These are phyloP conservation scores for Nyssa sinensis DNA, from an alignment of 148 eudicot species.

Conservation along the genomic window DNA sequence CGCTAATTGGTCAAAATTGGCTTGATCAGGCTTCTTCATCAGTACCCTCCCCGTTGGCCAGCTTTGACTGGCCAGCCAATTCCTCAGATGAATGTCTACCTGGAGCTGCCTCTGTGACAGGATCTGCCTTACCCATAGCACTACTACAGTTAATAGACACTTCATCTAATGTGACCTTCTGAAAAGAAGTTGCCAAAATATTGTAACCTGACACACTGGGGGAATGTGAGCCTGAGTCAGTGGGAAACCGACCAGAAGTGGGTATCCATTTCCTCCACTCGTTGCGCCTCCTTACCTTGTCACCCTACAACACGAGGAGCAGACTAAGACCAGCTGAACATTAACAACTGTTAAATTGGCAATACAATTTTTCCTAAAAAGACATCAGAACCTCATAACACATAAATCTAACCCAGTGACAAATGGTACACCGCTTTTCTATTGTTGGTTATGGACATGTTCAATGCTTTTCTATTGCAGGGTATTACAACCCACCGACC, in stretches of 20 bases:
- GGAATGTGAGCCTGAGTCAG: slow-evolving; percentile 15
- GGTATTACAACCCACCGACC: too few species aligned
- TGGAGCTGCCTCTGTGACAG: slow-evolving; percentile 11
- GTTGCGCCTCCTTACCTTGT: slow-evolving; percentile 42
- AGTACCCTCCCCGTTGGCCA: slow-evolving; percentile 11
- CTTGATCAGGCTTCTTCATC: slow-evolving; percentile 2
- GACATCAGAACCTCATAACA: neutral
- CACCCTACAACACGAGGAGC: slow-evolving; percentile 28
- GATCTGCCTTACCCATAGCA: slow-evolving; percentile 6
- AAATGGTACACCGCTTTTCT: too few species aligned
- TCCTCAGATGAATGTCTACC: slow-evolving; percentile 11
- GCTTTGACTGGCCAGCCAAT: slow-evolving; percentile 4
- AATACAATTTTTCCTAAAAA: neutral
- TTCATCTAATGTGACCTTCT: slow-evolving; percentile 23
- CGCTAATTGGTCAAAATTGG: neutral
- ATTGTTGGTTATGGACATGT: too few species aligned
- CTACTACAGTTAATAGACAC: slow-evolving; percentile 5
- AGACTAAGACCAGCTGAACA: slow-evolving; percentile 3
- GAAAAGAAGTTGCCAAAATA: slow-evolving; percentile 16
- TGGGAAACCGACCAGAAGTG: slow-evolving; percentile 6
- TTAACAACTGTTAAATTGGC: neutral
- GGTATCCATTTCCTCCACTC: slow-evolving; percentile 47
- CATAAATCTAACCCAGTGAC: too few species aligned
- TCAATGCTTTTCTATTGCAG: too few species aligned
- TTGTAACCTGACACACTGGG: slow-evolving; percentile 15